Evolutionary conservation across 2,329 filamentous ascomycete species (phyloP), one percentile per base, ranked within the genome.

Genomic region (Juglanconis juglandina): DNA sequence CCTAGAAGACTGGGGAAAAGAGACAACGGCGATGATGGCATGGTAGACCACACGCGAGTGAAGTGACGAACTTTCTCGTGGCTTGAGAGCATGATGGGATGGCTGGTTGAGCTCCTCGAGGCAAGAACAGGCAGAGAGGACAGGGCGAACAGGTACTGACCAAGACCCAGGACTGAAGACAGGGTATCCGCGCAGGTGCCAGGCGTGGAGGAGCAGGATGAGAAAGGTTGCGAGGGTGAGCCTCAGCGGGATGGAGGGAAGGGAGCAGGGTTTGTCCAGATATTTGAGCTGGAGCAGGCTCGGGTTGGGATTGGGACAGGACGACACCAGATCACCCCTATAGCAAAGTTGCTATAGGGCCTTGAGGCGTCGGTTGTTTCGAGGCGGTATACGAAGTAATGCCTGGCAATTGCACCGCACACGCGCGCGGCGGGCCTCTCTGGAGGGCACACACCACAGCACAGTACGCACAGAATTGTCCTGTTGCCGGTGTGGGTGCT

Each of bases 261-360:
- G 61, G 58, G 50, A 58, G 58, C 58, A 63, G 61, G 61, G 61
- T 63, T 63, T 53, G 60, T 59, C 56, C 50, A 56, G 61, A 61
- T 63, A 63, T 63, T 63, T 63, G 61, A 63, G 60, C 58, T 63
- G 60, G 58, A 63, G 46, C 39, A 53, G 53, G 55, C 47, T 53
- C 46, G 60, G 34, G 47, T 48, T 59, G 60, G 51, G 51, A 35
- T 55, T 49, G 54, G 54, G 44, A 55, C 39, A 55, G 53, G 48
- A 53, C 51, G 48, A 63, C 55, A 63, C 53, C 61, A 61, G 58
- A 56, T 61, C 61, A 58, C 56, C 58, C 54, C 61, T 56, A 63
- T 60, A 60, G 47, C 58, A 51, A 55, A 42, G n/a, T 37, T 50
- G 55, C 52, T 61, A 63, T 63, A 63, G 61, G 61, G 58, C 53